Base-by-base conservation (phyloP, 2,329 filamentous ascomycete species). In the Orbilia ellipsospora region DNA sequence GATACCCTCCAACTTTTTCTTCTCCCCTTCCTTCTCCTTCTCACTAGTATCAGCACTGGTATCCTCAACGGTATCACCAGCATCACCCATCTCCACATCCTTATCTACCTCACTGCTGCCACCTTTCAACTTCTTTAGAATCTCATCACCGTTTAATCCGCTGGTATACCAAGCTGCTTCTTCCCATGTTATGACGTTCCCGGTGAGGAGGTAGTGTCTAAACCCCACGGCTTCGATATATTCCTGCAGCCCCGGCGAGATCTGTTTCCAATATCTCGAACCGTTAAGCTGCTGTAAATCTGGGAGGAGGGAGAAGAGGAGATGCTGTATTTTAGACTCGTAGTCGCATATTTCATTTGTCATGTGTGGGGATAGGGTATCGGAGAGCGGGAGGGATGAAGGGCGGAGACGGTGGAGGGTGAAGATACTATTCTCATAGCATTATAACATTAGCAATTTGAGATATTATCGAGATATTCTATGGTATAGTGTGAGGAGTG, bases 151-250 rank as follows among this genome's bases (percentile, higher is more conserved):
- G 26, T 74, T 59, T 10, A 89, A 81, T 1, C 73, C 73, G 20
- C 54, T 50, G 12, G 63, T 48, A 26, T 69, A 76, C 73, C 73
- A 69, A 13, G 20, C 65, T n/a, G 73, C 73, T 16, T 65, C 65
- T 26, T 70, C 55, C 50, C 56, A 76, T 31, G 55, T 44, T 12
- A 98, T 90, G 56, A 98, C 85, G 88, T 84, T 87, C 81, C 96
- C 92, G 1, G 88, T 89, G 55, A 88, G 87, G 40, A 99, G 88
- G 83, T 99, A 99, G 82, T 97, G 90, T 73, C 90, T 87, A 82
- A 99, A 97, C 0, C 92, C 91, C 28, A 96, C 85, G 0, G 94
- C 94, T 84, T 99, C 95, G 82, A 97, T 91, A 80, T 93, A 95
- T 83, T 99, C 95, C 83, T 99, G 95, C 61, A 96, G 89, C 57